These are phyloP conservation scores for Apiospora saccharicola DNA, from an alignment of 2,329 filamentous ascomycete genomes.

Conservation along the genomic window DNA sequence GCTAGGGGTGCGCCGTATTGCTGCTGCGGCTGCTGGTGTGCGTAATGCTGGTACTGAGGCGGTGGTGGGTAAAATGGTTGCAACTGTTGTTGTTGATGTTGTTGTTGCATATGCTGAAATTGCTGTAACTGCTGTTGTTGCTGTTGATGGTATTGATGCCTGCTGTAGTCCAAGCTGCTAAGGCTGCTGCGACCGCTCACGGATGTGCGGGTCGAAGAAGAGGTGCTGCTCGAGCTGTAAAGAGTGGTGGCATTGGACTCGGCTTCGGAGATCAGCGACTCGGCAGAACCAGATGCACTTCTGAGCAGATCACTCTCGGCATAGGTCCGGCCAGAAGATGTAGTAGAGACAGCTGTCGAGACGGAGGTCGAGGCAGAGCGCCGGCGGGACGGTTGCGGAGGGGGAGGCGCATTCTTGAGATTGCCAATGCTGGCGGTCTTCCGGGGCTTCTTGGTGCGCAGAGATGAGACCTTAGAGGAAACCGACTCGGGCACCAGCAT, in stretches of 20 bases:
- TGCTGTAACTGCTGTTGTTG: not conserved
- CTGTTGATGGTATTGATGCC: not conserved
- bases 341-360: not conserved
- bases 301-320: not conserved
- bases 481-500: slow-evolving; percentile 23
- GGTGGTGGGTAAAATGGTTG: not conserved
- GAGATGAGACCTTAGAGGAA: slow-evolving; percentile 17
- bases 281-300: not conserved
- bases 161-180: slow-evolving; percentile 3
- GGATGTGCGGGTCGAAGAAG: slow-evolving; percentile 13
- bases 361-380: slow-evolving; percentile 1
- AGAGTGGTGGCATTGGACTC: slow-evolving; percentile 15
- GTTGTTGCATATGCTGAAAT: not conserved
- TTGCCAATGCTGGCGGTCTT: slow-evolving; percentile 10
- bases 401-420: slow-evolving; percentile 14
- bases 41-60: not conserved
- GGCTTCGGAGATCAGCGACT: slow-evolving; percentile 16
- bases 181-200: slow-evolving; percentile 21
- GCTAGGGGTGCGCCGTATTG: slow-evolving; percentile 3
- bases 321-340: not conserved
- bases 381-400: not conserved
- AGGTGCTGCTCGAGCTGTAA: slow-evolving; percentile 14
- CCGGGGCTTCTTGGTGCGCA: not conserved
- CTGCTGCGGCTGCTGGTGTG: slow-evolving; percentile 1
- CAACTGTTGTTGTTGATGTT: not conserved